A percentile compares a stretch with the other conserved stretches of the same genome.
Conservation (phyloP, 75 land plant species). For the Selaginella tamariscina region DNA sequence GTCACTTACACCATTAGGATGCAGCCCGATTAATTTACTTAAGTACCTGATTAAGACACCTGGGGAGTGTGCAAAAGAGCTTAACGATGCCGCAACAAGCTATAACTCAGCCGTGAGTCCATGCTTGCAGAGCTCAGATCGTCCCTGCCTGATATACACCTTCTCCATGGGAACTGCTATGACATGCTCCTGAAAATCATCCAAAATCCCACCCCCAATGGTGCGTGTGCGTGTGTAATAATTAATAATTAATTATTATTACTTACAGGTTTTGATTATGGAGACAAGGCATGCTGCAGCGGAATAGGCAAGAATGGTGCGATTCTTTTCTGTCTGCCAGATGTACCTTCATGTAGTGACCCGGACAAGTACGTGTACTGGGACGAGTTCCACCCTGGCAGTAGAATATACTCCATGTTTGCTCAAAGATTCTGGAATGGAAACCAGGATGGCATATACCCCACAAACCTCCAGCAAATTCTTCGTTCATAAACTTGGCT, state of each 20-base stretch:
- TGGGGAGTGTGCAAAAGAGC: neutral
- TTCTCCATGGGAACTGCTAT: neutral
- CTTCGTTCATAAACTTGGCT: too few species aligned
- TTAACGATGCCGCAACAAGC: neutral
- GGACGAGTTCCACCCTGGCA: slow-evolving; percentile 9
- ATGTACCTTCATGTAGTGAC: slow-evolving; percentile 1
- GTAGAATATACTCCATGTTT: neutral
- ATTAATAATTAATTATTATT: neutral
- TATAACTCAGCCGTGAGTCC: slow-evolving; percentile 6
- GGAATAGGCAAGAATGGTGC: slow-evolving; percentile 10
- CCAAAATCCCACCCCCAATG: neutral
- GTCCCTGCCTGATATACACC: neutral
- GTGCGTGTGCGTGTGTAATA: neutral
- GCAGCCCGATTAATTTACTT: slow-evolving; percentile 7
- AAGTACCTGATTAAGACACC: neutral
- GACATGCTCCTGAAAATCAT: neutral
- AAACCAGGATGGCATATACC: neutral
- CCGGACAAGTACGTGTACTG: slow-evolving; percentile 1
- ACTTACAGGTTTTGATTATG: neutral
- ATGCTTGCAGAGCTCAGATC: neutral
- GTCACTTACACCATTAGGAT: slow-evolving; percentile 4
- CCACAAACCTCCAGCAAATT: neutral
- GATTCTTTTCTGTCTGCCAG: slow-evolving; percentile 2
- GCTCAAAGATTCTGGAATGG: neutral
- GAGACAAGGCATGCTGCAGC: slow-evolving; percentile 7